Evolutionary conservation across 2,329 filamentous ascomycete genomes (phyloP).

Genomic region (Cytospora piceae): DNA sequence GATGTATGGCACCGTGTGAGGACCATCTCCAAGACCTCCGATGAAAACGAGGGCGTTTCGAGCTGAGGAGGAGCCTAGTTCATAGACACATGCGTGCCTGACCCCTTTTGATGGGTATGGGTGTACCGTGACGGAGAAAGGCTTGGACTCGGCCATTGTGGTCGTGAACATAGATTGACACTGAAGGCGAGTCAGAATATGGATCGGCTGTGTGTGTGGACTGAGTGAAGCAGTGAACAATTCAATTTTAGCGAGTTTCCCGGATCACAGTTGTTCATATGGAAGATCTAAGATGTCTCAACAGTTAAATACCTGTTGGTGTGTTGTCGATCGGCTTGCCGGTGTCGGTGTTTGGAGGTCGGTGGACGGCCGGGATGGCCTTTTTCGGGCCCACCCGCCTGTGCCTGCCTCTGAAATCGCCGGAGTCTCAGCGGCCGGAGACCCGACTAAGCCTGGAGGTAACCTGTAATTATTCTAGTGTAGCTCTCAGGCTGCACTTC

Average conservation of each 20-base stretch:
- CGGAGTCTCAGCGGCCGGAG: background rate
- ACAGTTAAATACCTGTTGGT: background rate
- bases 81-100: constrained; percentile 34
- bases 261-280: background rate
- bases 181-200: background rate
- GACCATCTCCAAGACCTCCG: constrained; percentile 71
- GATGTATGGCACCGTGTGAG: constrained; percentile 65
- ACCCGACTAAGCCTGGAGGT: background rate
- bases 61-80: constrained; percentile 30
- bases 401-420: constrained; percentile 1
- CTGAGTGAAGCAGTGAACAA: background rate
- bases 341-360: background rate
- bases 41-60: constrained; percentile 69
- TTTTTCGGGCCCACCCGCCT: background rate
- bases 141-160: constrained; percentile 26
- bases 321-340: background rate
- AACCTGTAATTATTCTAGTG: constrained; percentile 2
- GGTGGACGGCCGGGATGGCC: background rate
- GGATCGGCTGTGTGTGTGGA: background rate
- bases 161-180: background rate
- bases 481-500: background rate
- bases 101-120: constrained; percentile 35
- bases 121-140: constrained; percentile 35
- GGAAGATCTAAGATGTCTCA: background rate
- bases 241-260: background rate